Evolutionary conservation across 2,329 filamentous ascomycete genomes (phyloP), one percentile per base, ranked within the genome.

Genomic region (Zasmidium cellare): DNA sequence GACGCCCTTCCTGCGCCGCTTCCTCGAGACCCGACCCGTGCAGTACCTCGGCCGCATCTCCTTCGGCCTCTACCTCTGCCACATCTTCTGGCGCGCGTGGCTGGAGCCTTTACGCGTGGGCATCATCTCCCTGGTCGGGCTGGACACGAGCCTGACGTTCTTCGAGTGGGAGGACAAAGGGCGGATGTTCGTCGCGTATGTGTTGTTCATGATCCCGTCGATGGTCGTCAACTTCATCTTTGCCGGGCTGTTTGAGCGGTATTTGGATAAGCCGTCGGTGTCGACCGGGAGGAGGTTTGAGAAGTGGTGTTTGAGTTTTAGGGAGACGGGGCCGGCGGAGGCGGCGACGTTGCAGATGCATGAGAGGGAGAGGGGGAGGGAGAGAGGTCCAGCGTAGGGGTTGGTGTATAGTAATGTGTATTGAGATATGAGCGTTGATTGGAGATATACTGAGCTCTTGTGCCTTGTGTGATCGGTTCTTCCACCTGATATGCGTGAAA

Each of bases 41-140:
- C 83, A 85, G 67, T 86, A 86, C 70, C 73, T 86, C 9, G 84
- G 84, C 57, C 80, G 80, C 65, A 81, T 86, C 62, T 84, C 82
- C 48, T 87, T 83, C 66, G 58, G 58, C 24, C 46, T 60, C 12
- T 60, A 60, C 14, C 50, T 60, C 9, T 57, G 85, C 76, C 84
- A 86, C 67, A 61, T 61, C 25, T 61, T 55, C 41, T 14, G 58
- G 16, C 58, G 54, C 7, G 47, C 44, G 16, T 56, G 51, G 46
- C 46, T 57, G 35, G 14, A 49, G 18, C 52, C 52, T 6, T 18
- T 56, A 12, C 20, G 16, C 5, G 38, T 52, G 28, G 20, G 20
- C n/a, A 44, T 44, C 31, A 14, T 12, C 3, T 12, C n/a, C 18
- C 18, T 55, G 25, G 53, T 58, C 9, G 56, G 56, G 11, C 44